phyloP scores from a whole-genome alignment of 1,139 yeast genomes.

The Hansenula lynferdii region DNA sequence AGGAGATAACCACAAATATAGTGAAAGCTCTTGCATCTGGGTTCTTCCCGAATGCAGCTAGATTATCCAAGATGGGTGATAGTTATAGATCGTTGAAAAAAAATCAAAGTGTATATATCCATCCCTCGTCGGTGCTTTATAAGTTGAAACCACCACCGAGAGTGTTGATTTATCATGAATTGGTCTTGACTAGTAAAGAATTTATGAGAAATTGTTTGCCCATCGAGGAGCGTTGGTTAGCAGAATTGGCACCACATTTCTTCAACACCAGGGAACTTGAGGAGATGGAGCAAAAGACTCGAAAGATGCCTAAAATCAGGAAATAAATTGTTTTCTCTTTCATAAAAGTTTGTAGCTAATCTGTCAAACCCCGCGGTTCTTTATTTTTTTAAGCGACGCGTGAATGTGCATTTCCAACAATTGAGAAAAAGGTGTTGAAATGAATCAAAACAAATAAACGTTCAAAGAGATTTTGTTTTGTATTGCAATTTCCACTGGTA shows the following conservation, averaged over 20 bases:
- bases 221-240: conserved; percentile 55
- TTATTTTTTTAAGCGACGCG: no score
- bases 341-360: no score
- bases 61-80: conserved; percentile 68
- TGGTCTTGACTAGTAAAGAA: conserved; percentile 83
- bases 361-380: no score
- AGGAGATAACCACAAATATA: conserved; percentile 34
- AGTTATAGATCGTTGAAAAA: conserved; percentile 58
- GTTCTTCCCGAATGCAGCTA: conserved; percentile 75
- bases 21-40: conserved; percentile 74
- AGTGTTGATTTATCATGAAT: conserved; percentile 72
- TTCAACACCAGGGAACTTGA: conserved; percentile 24
- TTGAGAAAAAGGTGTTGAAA: no score
- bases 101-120: conserved; percentile 67
- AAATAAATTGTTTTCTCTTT: no score
- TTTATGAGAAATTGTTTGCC: conserved; percentile 85
- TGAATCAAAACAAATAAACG: no score
- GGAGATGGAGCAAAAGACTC: conserved; percentile 10
- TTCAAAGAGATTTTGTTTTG: no score
- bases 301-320: conserved; percentile 17
- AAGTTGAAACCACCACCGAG: conserved; percentile 66
- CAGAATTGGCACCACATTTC: conserved; percentile 63
- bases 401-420: no score
- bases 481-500: no score
- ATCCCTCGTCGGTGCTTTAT: conserved; percentile 73